A percentile compares a stretch with the other conserved stretches of the same genome.
These are phyloP conservation scores for Terana coerulea DNA, from an alignment of 768 basidiomycete species.

Conservation along the genomic window DNA sequence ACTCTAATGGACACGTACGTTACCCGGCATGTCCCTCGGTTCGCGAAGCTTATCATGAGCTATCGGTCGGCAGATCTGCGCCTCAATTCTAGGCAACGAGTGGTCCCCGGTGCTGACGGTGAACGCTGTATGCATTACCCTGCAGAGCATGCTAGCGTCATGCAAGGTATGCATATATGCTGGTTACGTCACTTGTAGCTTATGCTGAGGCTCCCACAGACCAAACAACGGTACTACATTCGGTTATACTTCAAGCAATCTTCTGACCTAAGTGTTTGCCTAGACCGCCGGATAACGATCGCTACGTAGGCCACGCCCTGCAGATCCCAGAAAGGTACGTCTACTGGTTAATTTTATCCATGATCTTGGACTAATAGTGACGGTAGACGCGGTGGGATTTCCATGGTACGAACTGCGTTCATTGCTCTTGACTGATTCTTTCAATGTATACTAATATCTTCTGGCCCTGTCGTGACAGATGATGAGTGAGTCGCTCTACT, in stretches of 20 bases:
- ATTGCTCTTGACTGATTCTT: too few relatives aligned
- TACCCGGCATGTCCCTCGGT: background rate
- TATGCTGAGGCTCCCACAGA: conserved; percentile 27
- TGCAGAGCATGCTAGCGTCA: conserved; percentile 91
- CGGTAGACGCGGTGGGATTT: conserved; percentile 75
- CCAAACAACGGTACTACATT: conserved; percentile 56
- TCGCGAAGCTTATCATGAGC: background rate
- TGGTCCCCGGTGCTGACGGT: conserved; percentile 91
- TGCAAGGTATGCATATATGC: conserved; percentile 60
- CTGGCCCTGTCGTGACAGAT: too few relatives aligned
- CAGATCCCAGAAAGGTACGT: conserved; percentile 82
- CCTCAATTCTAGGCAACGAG: conserved; percentile 83
- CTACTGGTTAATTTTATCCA: background rate
- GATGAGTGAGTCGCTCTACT: too few relatives aligned
- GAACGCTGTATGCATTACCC: conserved; percentile 74
- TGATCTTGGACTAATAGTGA: conserved; percentile 7
- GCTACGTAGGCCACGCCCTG: conserved; percentile 77
- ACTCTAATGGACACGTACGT: conserved; percentile 79
- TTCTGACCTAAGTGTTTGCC: conserved; percentile 1
- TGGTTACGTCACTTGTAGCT: background rate
- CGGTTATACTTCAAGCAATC: background rate
- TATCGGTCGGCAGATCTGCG: conserved; percentile 61
- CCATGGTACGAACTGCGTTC: conserved; percentile 73
- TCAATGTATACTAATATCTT: too few relatives aligned
- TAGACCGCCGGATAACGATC: conserved; percentile 81